These are phyloP conservation scores for Ceratobasidium sp. DNA, from an alignment of 1,284 basidiomycete species.

Conservation along the genomic window DNA sequence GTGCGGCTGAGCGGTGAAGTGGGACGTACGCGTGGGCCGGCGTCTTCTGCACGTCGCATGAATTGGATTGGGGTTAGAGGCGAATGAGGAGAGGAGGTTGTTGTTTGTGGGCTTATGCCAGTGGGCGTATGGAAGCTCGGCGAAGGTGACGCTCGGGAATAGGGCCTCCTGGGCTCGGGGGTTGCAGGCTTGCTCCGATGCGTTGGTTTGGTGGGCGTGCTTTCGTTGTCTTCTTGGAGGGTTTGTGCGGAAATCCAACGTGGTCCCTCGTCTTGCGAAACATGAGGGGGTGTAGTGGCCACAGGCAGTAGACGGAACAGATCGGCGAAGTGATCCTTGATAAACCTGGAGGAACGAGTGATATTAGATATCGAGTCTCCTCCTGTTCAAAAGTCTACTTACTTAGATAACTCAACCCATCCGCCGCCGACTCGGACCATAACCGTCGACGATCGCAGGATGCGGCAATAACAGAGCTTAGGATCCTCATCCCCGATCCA, in stretches of 20 bases:
- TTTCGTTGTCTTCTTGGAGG: slow-evolving; percentile 67
- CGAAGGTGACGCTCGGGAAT: slow-evolving; percentile 62
- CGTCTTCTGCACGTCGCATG: slow-evolving; percentile 65
- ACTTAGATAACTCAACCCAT: slow-evolving; percentile 93
- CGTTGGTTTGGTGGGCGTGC: slow-evolving; percentile 51
- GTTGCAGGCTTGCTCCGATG: slow-evolving; percentile 58
- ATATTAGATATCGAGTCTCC: slow-evolving; percentile 6
- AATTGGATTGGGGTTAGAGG: slow-evolving; percentile 70
- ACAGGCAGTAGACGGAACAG: slow-evolving; percentile 73
- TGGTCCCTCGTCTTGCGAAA: slow-evolving; percentile 68
- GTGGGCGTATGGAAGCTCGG: slow-evolving; percentile 56
- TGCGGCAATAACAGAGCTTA: slow-evolving; percentile 91
- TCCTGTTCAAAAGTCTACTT: slow-evolving; percentile 54
- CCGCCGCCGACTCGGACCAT: slow-evolving; percentile 97
- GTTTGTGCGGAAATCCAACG: slow-evolving; percentile 86
- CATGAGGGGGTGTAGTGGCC: slow-evolving; percentile 65
- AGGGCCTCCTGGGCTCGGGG: slow-evolving; percentile 53
- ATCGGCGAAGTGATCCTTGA: slow-evolving; percentile 86
- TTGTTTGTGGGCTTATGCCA: slow-evolving; percentile 63
- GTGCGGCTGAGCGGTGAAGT: slow-evolving; percentile 38
- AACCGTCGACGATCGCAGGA: slow-evolving; percentile 90
- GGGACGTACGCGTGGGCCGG: slow-evolving; percentile 31
- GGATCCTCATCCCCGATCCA: slow-evolving; percentile 93
- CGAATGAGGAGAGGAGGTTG: slow-evolving; percentile 63
- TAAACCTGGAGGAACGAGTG: slow-evolving; percentile 71